These are phyloP conservation scores for Talaromyces rugulosus DNA, from an alignment of 2,329 filamentous ascomycete genomes.

Conservation along the genomic window DNA sequence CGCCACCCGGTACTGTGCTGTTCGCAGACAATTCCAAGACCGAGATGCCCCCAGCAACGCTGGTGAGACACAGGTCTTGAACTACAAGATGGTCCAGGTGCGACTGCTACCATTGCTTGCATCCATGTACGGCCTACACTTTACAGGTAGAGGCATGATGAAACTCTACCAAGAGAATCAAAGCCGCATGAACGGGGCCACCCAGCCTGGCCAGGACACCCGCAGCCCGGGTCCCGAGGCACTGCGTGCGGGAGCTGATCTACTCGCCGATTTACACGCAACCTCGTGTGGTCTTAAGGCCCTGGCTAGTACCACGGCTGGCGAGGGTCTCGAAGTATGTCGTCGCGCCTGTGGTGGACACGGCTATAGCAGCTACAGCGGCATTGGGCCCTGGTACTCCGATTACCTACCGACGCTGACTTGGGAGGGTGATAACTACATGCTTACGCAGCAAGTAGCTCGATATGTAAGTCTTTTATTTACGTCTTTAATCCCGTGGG, in stretches of 20 bases:
- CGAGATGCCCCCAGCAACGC: conserved; percentile 1
- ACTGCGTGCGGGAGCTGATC: not conserved
- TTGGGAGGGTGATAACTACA: conserved; percentile 79
- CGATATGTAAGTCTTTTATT: conserved; percentile 48
- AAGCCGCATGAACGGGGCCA: not conserved
- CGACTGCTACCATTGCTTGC: conserved; percentile 10
- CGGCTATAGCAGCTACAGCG: conserved; percentile 69
- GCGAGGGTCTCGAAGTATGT: conserved; percentile 70
- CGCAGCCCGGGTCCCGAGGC: conserved; percentile 24
- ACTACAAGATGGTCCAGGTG: conserved; percentile 11
- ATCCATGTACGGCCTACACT: conserved; percentile 10
- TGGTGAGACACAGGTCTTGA: conserved; percentile 2
- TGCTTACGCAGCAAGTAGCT: conserved; percentile 75
- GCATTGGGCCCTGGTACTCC: conserved; percentile 71
- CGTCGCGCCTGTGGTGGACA: conserved; percentile 73
- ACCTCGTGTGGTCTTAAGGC: conserved; percentile 74
- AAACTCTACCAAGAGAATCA: conserved; percentile 1
- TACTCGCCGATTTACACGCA: conserved; percentile 69
- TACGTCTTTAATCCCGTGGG: not conserved
- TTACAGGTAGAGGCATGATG: conserved; percentile 6
- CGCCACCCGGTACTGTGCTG: conserved; percentile 9
- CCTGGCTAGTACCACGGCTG: conserved; percentile 65
- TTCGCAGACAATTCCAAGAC: conserved; percentile 8
- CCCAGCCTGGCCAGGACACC: conserved; percentile 46
- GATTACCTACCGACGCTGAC: conserved; percentile 69